phyloP scores from a whole-genome alignment of 176 grass and related monocot genomes.

The Triticum aestivum region IWGSC_CS_RefSeq_v2.1 NC_057807.1:389306556-389307055 shows the following conservation, averaged over 20 bases:
- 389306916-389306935: too few species aligned
- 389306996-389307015: background rate
- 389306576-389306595: too few species aligned
- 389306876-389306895: background rate
- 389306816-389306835: background rate
- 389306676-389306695: background rate
- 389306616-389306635: too few species aligned
- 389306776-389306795: background rate
- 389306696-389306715: too few species aligned
- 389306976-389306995: too few species aligned
- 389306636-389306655: background rate
- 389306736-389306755: background rate
- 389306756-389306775: background rate
- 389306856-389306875: background rate
- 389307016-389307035: background rate
- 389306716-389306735: too few species aligned
- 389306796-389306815: constrained; percentile 10
- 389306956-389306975: background rate
- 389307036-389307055: background rate
- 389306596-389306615: too few species aligned
- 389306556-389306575: too few species aligned
- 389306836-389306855: background rate
- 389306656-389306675: background rate
- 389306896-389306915: background rate
- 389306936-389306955: too few species aligned